Base-by-base conservation (phyloP, 2,329 filamentous ascomycete genomes). In the Epichloe gansuensis region DNA sequence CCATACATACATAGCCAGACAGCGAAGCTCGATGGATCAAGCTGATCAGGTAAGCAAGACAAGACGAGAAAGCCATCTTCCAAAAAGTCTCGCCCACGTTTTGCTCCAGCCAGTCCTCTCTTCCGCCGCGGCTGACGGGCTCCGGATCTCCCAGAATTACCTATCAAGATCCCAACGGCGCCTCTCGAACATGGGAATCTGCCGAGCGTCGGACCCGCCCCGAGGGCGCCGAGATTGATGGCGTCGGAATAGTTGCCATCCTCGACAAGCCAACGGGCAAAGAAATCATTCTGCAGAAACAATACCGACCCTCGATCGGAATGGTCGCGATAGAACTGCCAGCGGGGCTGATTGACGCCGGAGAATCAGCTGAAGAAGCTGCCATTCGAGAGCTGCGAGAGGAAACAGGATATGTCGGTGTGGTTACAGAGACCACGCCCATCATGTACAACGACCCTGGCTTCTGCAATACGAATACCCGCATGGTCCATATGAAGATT, bases 201-300 rank as follows among this genome's bases (percentile, higher is more conserved):
- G 82, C 82, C 15, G 82, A 87, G 66, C 79, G 86, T n/a, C 75
- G 75, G 34, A 88, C 85, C 0, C 78, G 85, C 3, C 83, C 84
- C 12, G 70, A 72, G 52, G 72, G 67, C 57, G 74, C 74, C 53
- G 77, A 80, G 37, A 82, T 88, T 51, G 86, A 90, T 60, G 85
- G 82, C 50, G 84, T 89, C 13, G 84, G 84, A 55, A 86, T 90
- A 53, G 74, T 87, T 15, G 85, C 84, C 43, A 78, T 89, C 57
- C 70, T 90, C 13, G 70, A 80, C 56, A 77, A 75, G 57, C 64
- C 74, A 8, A 67, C 68, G 1, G 77, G 76, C 68, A 60, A 72
- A 61, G 72, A 81, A 60, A 74, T 84, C 45, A 66, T 86, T 21
- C 73, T 86, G 1, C 81, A 85, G 65, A 85, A 82, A 65, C 83